Percentiles rank a stretch among this genome's conserved stretches.
Evolutionary conservation across 257 asterid species (phyloP).

Genomic region (Parsonsia alboflavescens): DNA sequence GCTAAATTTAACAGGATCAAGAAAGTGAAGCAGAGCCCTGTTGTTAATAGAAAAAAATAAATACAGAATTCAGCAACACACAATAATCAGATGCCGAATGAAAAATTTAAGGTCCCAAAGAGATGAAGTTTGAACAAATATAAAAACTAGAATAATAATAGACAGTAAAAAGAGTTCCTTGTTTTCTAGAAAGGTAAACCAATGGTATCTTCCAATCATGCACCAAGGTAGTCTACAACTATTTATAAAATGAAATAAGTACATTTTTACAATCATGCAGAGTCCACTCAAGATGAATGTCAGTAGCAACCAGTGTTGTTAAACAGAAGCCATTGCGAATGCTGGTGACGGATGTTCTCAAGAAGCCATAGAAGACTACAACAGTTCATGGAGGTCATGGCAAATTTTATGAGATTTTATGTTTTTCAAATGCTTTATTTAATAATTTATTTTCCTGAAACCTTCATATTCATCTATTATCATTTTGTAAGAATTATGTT

Average conservation of each 20-base stretch:
- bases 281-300: neutral
- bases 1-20: conserved; percentile 84
- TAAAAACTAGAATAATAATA: neutral
- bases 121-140: neutral
- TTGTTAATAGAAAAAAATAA: conserved; percentile 13
- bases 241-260: neutral
- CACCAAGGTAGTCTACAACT: neutral
- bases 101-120: neutral
- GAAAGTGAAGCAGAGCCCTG: conserved; percentile 99
- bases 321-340: too few relatives aligned
- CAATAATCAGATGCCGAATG: neutral
- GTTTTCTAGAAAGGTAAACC: neutral
- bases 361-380: too few relatives aligned
- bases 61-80: conserved; percentile 5
- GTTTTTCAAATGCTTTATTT: too few relatives aligned
- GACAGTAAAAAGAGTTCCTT: neutral
- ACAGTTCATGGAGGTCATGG: too few relatives aligned
- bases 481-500: too few relatives aligned
- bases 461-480: too few relatives aligned
- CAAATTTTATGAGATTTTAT: too few relatives aligned
- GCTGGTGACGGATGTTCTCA: too few relatives aligned
- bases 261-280: neutral
- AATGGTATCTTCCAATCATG: neutral
- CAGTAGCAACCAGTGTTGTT: too few relatives aligned
- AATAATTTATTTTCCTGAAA: too few relatives aligned